A percentile compares a stretch with the other conserved stretches of the same genome.
These are phyloP conservation scores for Hamigera avellanea DNA, from an alignment of 495 filamentous ascomycete genomes.

Conservation along the genomic window DNA sequence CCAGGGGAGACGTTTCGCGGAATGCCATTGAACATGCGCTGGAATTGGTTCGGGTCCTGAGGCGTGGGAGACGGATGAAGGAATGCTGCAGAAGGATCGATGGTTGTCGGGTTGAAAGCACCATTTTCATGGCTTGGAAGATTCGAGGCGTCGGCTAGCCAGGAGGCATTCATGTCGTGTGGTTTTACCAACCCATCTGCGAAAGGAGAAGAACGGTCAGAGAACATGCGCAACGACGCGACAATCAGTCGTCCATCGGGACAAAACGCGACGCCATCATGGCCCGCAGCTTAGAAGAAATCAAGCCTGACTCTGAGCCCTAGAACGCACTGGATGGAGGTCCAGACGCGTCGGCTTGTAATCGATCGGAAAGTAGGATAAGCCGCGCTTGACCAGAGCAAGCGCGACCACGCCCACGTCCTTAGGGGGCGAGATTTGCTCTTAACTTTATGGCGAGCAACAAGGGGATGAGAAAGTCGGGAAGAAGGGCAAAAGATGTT, in stretches of 20 bases:
- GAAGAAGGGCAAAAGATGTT: conserved; percentile 7
- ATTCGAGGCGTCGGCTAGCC: conserved; percentile 67
- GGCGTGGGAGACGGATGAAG: conserved; percentile 39
- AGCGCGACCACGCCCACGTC: conserved; percentile 8
- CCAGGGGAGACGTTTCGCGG: conserved; percentile 71
- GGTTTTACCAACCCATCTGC: conserved; percentile 48
- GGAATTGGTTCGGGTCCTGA: conserved; percentile 44
- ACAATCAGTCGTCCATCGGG: conserved; percentile 8
- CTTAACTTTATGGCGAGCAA: neutral
- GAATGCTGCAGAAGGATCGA: conserved; percentile 44
- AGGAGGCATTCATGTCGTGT: conserved; percentile 69
- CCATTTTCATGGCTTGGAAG: conserved; percentile 66
- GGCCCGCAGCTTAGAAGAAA: conserved; percentile 4
- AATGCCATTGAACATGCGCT: conserved; percentile 74
- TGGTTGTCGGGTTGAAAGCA: conserved; percentile 50
- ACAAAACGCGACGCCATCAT: conserved; percentile 3
- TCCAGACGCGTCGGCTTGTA: conserved; percentile 26
- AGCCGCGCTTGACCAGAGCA: conserved; percentile 12
- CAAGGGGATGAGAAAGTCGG: neutral
- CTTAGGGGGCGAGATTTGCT: neutral
- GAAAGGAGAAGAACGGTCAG: conserved; percentile 13
- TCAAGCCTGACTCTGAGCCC: neutral
- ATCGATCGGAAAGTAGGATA: conserved; percentile 12
- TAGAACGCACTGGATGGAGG: conserved; percentile 2
- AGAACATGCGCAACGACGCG: conserved; percentile 7